Evolutionary conservation across 495 filamentous ascomycete genomes (phyloP).

Genomic region (Amphirosellinia nigrospora): DNA sequence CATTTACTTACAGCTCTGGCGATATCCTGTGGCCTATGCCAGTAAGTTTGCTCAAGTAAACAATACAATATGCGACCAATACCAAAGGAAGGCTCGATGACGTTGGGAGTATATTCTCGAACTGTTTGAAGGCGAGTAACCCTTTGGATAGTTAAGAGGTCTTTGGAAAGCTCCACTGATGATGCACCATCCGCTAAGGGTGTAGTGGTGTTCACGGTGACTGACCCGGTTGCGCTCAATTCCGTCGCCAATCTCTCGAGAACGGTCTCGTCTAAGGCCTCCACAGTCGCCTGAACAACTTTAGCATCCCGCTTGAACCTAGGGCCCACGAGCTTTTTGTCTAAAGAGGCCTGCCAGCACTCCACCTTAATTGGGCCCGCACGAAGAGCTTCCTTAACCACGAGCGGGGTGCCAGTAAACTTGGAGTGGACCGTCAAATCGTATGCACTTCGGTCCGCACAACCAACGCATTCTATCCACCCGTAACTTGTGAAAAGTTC

Average conservation of each 20-base stretch:
- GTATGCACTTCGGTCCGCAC: constrained; percentile 82
- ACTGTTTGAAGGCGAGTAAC: constrained; percentile 70
- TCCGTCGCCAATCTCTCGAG: constrained; percentile 72
- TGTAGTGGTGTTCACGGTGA: constrained; percentile 68
- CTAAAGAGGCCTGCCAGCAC: constrained; percentile 76
- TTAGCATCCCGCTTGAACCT: constrained; percentile 82
- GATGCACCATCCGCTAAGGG: constrained; percentile 54
- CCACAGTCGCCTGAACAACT: constrained; percentile 71
- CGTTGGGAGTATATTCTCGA: constrained; percentile 81
- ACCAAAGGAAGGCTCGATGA: constrained; percentile 87
- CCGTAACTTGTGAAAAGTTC: constrained; percentile 79
- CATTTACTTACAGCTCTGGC: constrained; percentile 64
- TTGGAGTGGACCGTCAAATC: constrained; percentile 80
- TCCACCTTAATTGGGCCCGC: constrained; percentile 71
- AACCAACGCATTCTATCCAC: constrained; percentile 88
- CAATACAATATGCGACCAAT: constrained; percentile 82
- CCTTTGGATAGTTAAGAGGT: constrained; percentile 74
- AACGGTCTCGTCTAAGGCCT: constrained; percentile 70
- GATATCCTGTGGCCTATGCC: constrained; percentile 68
- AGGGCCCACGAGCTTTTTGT: constrained; percentile 84
- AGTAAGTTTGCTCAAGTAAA: constrained; percentile 80
- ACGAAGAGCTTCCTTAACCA: constrained; percentile 68
- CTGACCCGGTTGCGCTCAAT: constrained; percentile 68
- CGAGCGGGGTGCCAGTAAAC: constrained; percentile 76
- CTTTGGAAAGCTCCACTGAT: constrained; percentile 73